Percentiles rank a stretch among this genome's conserved stretches.
Evolutionary conservation across 2,329 filamentous ascomycete species (phyloP).

Genomic region (Xylaria sp.): DNA sequence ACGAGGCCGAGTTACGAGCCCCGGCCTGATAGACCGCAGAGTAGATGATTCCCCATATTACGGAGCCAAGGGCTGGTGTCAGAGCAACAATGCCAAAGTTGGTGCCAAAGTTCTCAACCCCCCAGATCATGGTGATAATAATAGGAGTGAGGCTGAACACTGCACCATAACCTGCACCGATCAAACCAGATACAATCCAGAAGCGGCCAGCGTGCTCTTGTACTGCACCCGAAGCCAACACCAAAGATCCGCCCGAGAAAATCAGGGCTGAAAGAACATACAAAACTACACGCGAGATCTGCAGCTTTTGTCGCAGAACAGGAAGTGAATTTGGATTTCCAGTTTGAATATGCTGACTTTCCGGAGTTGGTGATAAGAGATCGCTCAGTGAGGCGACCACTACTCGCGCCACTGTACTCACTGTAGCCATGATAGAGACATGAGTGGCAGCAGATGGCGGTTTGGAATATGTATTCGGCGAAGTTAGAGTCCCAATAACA

Average conservation of each 20-base stretch:
- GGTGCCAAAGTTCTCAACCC: constrained; percentile 97
- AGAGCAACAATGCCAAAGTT: constrained; percentile 97
- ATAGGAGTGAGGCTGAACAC: constrained; percentile 91
- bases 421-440: constrained; percentile 90
- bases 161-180: constrained; percentile 93
- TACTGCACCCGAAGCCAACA: constrained; percentile 79
- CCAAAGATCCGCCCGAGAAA: constrained; percentile 78
- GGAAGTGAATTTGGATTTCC: constrained; percentile 47
- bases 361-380: constrained; percentile 76
- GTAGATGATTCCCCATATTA: constrained; percentile 92
- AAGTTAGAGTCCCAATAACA: constrained; percentile 85
- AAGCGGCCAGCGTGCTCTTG: constrained; percentile 82
- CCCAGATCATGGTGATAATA: constrained; percentile 97
- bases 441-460: constrained; percentile 80
- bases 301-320: constrained; percentile 55
- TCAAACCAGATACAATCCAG: constrained; percentile 83
- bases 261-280: constrained; percentile 79
- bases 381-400: constrained; percentile 90
- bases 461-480: constrained; percentile 58
- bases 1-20: constrained; percentile 56
- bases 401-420: constrained; percentile 90
- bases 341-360: constrained; percentile 66
- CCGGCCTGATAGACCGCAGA: constrained; percentile 80
- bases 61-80: constrained; percentile 86
- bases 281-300: constrained; percentile 81